Conservation (phyloP, 805 yeast species). For the Candida namnaoensis region DNA sequence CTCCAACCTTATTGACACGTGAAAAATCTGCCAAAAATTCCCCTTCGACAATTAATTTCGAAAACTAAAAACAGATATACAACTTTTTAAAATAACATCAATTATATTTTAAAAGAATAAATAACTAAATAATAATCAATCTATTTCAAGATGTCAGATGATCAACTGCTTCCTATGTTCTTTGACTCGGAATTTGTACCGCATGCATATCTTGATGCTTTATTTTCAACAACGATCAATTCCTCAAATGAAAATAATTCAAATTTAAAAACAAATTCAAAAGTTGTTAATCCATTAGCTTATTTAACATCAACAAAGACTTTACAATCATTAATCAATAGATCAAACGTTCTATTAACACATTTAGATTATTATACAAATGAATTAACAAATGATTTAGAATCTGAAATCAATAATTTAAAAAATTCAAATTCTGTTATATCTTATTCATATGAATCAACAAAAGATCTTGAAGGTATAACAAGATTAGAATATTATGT, state of each 20-base stretch:
- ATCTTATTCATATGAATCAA: slow-evolving; percentile 26
- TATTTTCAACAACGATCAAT: slow-evolving; percentile 33
- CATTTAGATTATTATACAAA: slow-evolving; percentile 58
- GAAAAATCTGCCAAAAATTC: too few relatives aligned
- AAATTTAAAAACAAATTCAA: slow-evolving; percentile 3
- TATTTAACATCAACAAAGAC: slow-evolving; percentile 18
- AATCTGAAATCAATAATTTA: slow-evolving; percentile 37
- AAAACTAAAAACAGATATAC: too few relatives aligned
- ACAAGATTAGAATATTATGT: slow-evolving; percentile 60
- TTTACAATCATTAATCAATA: slow-evolving; percentile 33
- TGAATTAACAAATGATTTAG: slow-evolving; percentile 46
- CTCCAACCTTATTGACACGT: too few relatives aligned
- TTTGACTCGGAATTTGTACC: slow-evolving; percentile 61
- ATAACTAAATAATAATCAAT: neutral
- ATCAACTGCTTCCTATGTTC: slow-evolving; percentile 53
- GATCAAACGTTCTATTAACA: slow-evolving; percentile 41
- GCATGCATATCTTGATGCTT: slow-evolving; percentile 54
- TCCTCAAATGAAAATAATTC: slow-evolving; percentile 1
- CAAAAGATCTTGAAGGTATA: slow-evolving; percentile 24
- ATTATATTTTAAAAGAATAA: too few relatives aligned
- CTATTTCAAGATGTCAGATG: slow-evolving; percentile 6
- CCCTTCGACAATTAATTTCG: too few relatives aligned
- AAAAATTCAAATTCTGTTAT: slow-evolving; percentile 43
- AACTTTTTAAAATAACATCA: too few relatives aligned
- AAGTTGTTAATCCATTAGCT: slow-evolving; percentile 2